Evolutionary conservation across 1,284 basidiomycete genomes (phyloP), one percentile per base, ranked within the genome.

Genomic region (Fistulinella cinereoalba): DNA sequence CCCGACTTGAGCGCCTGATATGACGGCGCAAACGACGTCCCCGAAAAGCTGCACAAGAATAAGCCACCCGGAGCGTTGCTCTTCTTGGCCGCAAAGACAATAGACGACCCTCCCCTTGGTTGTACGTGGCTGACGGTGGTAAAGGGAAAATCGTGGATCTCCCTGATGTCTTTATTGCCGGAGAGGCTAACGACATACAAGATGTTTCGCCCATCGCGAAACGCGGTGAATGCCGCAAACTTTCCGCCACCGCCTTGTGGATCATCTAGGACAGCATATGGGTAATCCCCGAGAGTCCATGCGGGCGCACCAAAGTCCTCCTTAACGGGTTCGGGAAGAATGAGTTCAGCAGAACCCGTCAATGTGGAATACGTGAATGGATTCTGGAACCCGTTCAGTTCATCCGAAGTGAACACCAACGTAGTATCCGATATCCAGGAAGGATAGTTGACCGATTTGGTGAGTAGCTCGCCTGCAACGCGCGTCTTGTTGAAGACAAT

Each of bases 341-440:
- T 64, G 5, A 61, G 58, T 23, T 33, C 48, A 2, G 80, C 44
- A 22, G 70, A 51, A 0, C 69, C 50, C 1, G 56, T 58, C 15
- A 18, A 1, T 7, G 61, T 60, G 21, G 59, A 62, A 61, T 79
- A 83, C 32, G 64, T 71, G 73, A 80, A 88, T 0, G 86, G 85
- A 55, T 90, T 89, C 43, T 79, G 72, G 58, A 75, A 92, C 9
- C 60, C 63, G 11, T 65, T 61, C 0, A 81, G 76, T 41, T 71
- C 69, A 56, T 92, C 88, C 33, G 71, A 78, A 16, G 81, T 79
- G 67, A 83, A 91, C 15, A 87, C 59, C n/a, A 92, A 68, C 1
- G 68, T 75, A 16, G 77, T 71, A 44, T 76, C 65, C 38, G 71
- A 71, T 3, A 75, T 65, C 88, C 89, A 92, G 4, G 71, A 54